Conservation (phyloP, 768 basidiomycete species). For the Calocera viscosa region DNA sequence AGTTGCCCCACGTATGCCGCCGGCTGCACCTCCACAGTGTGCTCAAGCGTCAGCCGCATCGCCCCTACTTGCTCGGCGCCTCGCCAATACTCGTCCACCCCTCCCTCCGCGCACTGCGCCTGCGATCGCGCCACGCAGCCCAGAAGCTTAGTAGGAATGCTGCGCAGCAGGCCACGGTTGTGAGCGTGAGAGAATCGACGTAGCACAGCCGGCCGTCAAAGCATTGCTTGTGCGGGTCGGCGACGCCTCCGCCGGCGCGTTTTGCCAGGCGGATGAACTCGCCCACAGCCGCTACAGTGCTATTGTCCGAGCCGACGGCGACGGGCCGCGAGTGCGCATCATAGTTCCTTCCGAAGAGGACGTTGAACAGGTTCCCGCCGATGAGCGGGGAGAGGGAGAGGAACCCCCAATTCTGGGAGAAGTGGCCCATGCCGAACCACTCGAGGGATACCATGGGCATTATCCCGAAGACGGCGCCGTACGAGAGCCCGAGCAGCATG, state of each 20-base stretch:
- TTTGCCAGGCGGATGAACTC: not conserved
- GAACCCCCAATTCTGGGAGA: constrained; percentile 80
- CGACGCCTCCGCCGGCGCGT: constrained; percentile 18
- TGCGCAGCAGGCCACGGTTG: constrained; percentile 34
- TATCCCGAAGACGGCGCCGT: constrained; percentile 62
- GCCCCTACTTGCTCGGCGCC: not conserved
- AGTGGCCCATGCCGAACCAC: constrained; percentile 79
- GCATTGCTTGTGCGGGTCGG: constrained; percentile 37
- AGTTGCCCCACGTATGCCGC: too few species aligned
- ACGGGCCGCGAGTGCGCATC: constrained; percentile 47
- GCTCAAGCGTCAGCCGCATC: too few species aligned
- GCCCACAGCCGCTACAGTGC: not conserved
- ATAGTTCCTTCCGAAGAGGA: constrained; percentile 68
- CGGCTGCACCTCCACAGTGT: too few species aligned
- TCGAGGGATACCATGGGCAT: constrained; percentile 69
- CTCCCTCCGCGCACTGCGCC: constrained; percentile 9
- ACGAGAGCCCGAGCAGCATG: constrained; percentile 46
- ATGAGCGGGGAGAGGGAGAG: constrained; percentile 55
- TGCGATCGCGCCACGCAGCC: constrained; percentile 39
- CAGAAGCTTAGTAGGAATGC: constrained; percentile 39
- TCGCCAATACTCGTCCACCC: not conserved
- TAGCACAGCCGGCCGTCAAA: constrained; percentile 50
- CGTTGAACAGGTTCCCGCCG: constrained; percentile 72
- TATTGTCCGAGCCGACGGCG: constrained; percentile 7
- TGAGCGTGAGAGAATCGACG: constrained; percentile 42